Percentiles rank a stretch among this genome's conserved stretches.
Evolutionary conservation across 176 grass and related monocot species (phyloP).

Genomic region (Leersia perrieri): DNA sequence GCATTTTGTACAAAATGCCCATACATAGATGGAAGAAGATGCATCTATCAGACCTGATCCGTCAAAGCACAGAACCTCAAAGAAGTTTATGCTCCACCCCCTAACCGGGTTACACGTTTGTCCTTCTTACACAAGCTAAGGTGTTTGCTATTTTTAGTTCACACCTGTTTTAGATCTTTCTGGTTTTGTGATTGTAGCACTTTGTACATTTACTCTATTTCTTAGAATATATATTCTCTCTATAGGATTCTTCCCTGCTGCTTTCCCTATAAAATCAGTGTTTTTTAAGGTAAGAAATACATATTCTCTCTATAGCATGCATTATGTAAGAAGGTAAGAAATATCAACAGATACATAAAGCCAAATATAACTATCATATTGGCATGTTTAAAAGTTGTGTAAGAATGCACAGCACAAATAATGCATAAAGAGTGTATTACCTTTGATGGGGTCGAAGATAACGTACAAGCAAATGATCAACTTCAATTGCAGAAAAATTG

Average conservation of each 20-base stretch:
- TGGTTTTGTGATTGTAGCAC: too few relatives aligned
- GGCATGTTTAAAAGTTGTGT: neutral
- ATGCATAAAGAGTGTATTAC: constrained; percentile 39
- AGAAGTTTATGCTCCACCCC: too few relatives aligned
- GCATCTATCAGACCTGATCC: too few relatives aligned
- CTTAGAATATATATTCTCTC: neutral
- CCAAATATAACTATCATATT: neutral
- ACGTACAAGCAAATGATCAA: constrained; percentile 76
- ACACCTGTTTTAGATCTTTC: too few relatives aligned
- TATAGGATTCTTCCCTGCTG: neutral
- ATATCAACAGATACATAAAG: neutral
- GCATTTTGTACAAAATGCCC: neutral
- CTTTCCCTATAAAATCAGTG: neutral
- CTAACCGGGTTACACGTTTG: too few relatives aligned
- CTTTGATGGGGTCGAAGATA: constrained; percentile 95
- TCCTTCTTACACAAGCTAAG: too few relatives aligned
- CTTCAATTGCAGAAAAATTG: constrained; percentile 53
- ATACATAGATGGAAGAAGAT: neutral
- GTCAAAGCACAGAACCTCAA: too few relatives aligned
- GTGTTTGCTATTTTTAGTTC: too few relatives aligned
- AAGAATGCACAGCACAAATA: constrained; percentile 3
- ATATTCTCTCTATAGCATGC: neutral
- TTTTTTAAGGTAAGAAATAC: neutral
- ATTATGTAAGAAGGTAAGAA: neutral
- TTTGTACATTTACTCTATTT: neutral